These are phyloP conservation scores for Lecanosticta acicola DNA, from an alignment of 2,329 filamentous ascomycete genomes.

Conservation along the genomic window DNA sequence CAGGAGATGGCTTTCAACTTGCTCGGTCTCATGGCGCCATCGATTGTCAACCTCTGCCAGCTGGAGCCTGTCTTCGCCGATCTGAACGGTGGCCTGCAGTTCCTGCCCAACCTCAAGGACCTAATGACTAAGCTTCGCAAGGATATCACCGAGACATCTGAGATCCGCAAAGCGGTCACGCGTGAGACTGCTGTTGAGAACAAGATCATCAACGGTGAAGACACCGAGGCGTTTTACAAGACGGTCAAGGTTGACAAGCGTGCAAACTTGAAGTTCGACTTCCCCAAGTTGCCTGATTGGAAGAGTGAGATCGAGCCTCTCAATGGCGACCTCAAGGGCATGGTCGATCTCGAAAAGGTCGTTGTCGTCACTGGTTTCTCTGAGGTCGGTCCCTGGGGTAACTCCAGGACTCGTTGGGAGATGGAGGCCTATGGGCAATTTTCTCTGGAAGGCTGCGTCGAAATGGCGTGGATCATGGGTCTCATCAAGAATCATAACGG, in stretches of 20 bases:
- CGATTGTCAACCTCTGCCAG: slow-evolving; percentile 93
- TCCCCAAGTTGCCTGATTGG: slow-evolving; percentile 87
- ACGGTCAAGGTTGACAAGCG: slow-evolving; percentile 89
- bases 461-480: slow-evolving; percentile 99
- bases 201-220: slow-evolving; percentile 92
- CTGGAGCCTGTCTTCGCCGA: slow-evolving; percentile 93
- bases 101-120: slow-evolving; percentile 91
- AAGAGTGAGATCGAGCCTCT: slow-evolving; percentile 83
- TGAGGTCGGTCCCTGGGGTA: slow-evolving; percentile 96
- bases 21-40: slow-evolving; percentile 88
- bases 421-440: slow-evolving; percentile 98
- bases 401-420: slow-evolving; percentile 96
- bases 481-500: slow-evolving; percentile 99
- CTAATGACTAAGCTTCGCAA: slow-evolving; percentile 90
- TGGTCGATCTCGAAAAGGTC: slow-evolving; percentile 98
- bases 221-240: slow-evolving; percentile 88
- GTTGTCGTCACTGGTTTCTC: slow-evolving; percentile 96
- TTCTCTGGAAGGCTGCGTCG: slow-evolving; percentile 93
- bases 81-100: slow-evolving; percentile 94
- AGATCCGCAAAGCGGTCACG: slow-evolving; percentile 85
- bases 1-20: slow-evolving; percentile 99
- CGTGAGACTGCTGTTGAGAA: slow-evolving; percentile 96
- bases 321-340: slow-evolving; percentile 83
- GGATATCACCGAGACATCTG: slow-evolving; percentile 90
- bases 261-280: slow-evolving; percentile 97